Evolutionary conservation across 345 rosid genomes (phyloP).

Genomic region (Dipteronia sinensis): DNA sequence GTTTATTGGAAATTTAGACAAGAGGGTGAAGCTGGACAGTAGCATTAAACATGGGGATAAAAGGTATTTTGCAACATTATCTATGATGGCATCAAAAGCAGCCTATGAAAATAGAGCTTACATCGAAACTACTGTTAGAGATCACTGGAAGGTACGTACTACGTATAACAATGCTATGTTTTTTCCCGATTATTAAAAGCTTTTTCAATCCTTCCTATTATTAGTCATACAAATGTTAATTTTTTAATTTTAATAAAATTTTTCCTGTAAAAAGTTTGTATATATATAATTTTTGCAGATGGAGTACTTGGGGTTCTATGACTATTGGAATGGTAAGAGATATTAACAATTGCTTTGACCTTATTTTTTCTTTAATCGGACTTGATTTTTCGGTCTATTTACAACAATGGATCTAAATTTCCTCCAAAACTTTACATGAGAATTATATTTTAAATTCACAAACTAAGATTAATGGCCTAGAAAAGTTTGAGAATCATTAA

Average conservation of each 20-base stretch:
- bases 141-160: constrained; percentile 56
- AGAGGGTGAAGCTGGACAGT: constrained; percentile 46
- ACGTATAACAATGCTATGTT: not conserved
- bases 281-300: constrained; percentile 36
- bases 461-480: too few relatives aligned
- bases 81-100: constrained; percentile 67
- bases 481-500: too few relatives aligned
- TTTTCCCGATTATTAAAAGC: not conserved
- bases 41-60: constrained; percentile 38
- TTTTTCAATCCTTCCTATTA: too few relatives aligned
- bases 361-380: too few relatives aligned
- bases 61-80: constrained; percentile 47
- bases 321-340: constrained; percentile 71
- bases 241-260: not conserved
- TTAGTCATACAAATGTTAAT: not conserved
- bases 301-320: constrained; percentile 54
- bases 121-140: constrained; percentile 34
- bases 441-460: too few relatives aligned
- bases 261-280: not conserved
- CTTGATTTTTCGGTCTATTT: too few relatives aligned
- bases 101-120: constrained; percentile 64
- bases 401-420: too few relatives aligned
- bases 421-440: too few relatives aligned
- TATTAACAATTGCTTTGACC: too few relatives aligned
- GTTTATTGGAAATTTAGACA: constrained; percentile 47